These are phyloP conservation scores for Wallacemonas sp. DNA, from an alignment of 208 protist species.

Conservation along the genomic window DNA sequence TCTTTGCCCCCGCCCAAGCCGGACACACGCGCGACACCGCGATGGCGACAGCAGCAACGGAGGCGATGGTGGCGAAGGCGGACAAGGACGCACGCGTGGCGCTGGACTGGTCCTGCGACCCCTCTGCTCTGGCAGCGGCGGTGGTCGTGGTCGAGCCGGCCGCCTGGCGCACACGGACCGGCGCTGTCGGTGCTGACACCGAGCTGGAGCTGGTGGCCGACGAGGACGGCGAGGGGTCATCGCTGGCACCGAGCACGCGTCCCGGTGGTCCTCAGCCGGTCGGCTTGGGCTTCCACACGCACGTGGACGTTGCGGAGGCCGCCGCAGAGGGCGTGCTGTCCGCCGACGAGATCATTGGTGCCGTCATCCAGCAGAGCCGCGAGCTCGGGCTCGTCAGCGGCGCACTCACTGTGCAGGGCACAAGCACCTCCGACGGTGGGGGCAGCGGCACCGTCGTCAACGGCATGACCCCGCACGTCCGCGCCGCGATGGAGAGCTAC, in stretches of 20 bases:
- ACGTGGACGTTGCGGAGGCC: constrained; percentile 20
- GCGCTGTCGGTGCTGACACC: too few species aligned
- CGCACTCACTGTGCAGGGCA: constrained; percentile 14
- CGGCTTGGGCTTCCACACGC: neutral
- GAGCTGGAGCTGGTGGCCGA: too few species aligned
- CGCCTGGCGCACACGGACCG: too few species aligned
- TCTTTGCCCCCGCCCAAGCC: constrained; percentile 3
- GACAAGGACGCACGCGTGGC: neutral
- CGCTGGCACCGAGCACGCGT: too few species aligned
- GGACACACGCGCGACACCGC: neutral
- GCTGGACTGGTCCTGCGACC: neutral
- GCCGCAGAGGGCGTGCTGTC: constrained; percentile 27
- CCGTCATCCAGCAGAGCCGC: constrained; percentile 29
- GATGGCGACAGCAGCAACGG: neutral
- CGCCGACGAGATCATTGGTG: constrained; percentile 25
- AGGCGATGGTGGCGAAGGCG: too few species aligned
- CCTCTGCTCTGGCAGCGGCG: neutral
- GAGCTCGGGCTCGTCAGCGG: constrained; percentile 18
- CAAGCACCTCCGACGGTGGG: neutral
- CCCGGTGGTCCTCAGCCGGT: neutral
- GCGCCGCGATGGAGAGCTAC: constrained; percentile 4
- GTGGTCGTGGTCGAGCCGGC: too few species aligned
- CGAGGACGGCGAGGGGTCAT: too few species aligned
- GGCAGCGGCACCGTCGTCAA: neutral
- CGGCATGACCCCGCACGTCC: constrained; percentile 15